Conservation (phyloP, 2,329 filamentous ascomycete species). For the Neofusicoccum ribis region DNA sequence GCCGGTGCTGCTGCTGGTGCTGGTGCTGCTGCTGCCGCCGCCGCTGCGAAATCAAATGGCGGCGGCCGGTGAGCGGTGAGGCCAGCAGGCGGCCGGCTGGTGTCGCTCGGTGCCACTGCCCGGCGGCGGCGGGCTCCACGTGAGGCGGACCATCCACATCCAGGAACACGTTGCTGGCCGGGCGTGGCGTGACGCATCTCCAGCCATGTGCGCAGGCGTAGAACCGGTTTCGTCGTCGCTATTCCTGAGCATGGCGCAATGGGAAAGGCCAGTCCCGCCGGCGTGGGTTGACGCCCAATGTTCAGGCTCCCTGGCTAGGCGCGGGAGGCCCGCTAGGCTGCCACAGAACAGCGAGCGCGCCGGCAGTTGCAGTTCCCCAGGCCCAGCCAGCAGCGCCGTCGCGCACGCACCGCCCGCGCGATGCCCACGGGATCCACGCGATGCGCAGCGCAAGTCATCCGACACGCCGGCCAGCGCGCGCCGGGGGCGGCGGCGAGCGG, state of each 20-base stretch:
- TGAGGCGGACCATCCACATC: neutral
- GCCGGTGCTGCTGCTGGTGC: no score
- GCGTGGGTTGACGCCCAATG: slow-evolving; percentile 5
- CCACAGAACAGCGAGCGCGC: neutral
- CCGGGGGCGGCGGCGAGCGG: neutral
- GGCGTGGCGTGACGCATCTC: slow-evolving; percentile 12
- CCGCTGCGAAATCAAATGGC: neutral
- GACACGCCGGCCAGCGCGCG: neutral
- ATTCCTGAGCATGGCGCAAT: neutral
- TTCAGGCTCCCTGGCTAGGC: neutral
- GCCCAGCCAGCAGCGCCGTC: neutral
- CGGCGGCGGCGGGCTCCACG: neutral
- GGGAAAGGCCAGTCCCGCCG: neutral
- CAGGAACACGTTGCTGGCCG: slow-evolving; percentile 15
- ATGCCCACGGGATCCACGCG: neutral
- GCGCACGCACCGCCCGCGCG: neutral
- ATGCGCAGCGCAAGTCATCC: no score
- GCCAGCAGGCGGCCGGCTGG: neutral
- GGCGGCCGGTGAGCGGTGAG: neutral
- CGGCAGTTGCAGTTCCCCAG: neutral
- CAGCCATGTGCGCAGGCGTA: neutral
- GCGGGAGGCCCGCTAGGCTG: slow-evolving; percentile 8
- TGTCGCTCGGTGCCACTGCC: neutral
- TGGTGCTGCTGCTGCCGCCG: no score
- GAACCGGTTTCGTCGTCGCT: neutral